These are phyloP conservation scores for Ganoderma meredithae DNA, from an alignment of 1,284 basidiomycete genomes.

Conservation along the genomic window DNA sequence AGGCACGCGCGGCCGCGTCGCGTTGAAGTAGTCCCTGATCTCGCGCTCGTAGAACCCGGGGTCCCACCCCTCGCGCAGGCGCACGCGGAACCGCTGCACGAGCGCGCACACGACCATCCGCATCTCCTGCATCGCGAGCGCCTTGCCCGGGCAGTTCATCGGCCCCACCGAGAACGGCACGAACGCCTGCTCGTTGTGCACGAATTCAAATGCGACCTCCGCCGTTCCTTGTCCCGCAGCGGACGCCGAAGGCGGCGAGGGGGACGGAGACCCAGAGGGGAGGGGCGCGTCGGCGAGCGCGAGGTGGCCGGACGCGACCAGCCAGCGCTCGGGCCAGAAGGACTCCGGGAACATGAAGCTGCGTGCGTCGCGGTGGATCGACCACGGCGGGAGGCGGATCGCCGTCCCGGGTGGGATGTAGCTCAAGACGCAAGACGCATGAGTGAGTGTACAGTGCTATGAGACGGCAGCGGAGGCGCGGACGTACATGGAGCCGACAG, in stretches of 20 bases:
- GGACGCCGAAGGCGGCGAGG: too few species aligned
- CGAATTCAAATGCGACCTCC: too few species aligned
- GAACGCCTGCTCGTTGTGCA: constrained; percentile 38
- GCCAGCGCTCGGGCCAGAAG: constrained; percentile 43
- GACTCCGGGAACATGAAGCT: constrained; percentile 40
- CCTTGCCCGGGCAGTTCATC: constrained; percentile 43
- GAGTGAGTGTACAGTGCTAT: too few species aligned
- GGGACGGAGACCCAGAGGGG: too few species aligned
- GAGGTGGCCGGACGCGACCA: constrained; percentile 12
- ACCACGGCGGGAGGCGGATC: constrained; percentile 35
- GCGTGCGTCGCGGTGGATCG: constrained; percentile 41
- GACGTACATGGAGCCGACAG: constrained; percentile 37
- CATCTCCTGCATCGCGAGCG: constrained; percentile 39
- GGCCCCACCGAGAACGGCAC: constrained; percentile 42
- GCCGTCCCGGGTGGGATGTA: constrained; percentile 38
- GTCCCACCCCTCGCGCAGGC: constrained; percentile 36
- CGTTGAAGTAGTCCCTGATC: constrained; percentile 32
- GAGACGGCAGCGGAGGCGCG: too few species aligned
- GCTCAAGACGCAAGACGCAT: too few species aligned
- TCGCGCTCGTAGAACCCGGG: constrained; percentile 33
- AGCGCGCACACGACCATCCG: constrained; percentile 35
- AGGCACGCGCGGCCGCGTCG: constrained; percentile 6
- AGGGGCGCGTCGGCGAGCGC: constrained; percentile 2
- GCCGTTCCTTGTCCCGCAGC: too few species aligned
- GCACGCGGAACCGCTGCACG: constrained; percentile 38